A percentile compares a stretch with the other conserved stretches of the same genome.
Evolutionary conservation across 345 rosid species (phyloP).

Genomic region (Aurinia saxatilis): DNA sequence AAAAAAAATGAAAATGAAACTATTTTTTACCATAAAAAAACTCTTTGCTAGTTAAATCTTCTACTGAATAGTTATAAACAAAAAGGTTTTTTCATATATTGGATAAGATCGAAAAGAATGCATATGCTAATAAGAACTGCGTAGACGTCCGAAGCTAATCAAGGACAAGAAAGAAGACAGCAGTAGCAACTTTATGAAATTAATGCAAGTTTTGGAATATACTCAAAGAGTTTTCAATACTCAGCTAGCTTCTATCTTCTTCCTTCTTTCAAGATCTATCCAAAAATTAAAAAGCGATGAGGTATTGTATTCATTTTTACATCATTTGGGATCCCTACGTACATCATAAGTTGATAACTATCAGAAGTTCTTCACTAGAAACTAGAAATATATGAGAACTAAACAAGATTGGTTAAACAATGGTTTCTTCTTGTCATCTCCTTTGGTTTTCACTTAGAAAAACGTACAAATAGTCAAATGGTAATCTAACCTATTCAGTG

Average conservation of each 20-base stretch:
- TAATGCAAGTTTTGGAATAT: slow-evolving; percentile 12
- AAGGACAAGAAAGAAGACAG: neutral
- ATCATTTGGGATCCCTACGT: too few relatives aligned
- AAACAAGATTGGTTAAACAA: neutral
- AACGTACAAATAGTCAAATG: neutral
- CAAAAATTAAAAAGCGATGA: neutral
- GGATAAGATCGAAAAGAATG: neutral
- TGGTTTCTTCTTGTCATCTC: neutral
- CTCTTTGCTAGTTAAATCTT: too few relatives aligned
- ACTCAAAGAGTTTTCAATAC: slow-evolving; percentile 2
- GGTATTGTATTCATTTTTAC: neutral
- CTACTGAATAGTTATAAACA: too few relatives aligned
- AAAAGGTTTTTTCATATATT: too few relatives aligned
- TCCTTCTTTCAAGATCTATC: slow-evolving; percentile 1
- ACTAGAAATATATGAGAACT: neutral
- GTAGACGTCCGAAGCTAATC: neutral
- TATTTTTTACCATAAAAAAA: too few relatives aligned
- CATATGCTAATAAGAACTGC: neutral
- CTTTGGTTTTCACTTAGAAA: neutral
- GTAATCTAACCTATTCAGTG: neutral
- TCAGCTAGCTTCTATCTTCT: neutral
- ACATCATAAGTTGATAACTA: neutral
- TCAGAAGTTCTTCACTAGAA: too few relatives aligned
- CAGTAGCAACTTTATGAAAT: slow-evolving; percentile 19
- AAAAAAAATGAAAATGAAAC: too few relatives aligned